Evolutionary conservation across 441 rosid genomes (phyloP), one percentile per base, ranked within the genome.

Genomic region (Biscutella laevigata): DNA sequence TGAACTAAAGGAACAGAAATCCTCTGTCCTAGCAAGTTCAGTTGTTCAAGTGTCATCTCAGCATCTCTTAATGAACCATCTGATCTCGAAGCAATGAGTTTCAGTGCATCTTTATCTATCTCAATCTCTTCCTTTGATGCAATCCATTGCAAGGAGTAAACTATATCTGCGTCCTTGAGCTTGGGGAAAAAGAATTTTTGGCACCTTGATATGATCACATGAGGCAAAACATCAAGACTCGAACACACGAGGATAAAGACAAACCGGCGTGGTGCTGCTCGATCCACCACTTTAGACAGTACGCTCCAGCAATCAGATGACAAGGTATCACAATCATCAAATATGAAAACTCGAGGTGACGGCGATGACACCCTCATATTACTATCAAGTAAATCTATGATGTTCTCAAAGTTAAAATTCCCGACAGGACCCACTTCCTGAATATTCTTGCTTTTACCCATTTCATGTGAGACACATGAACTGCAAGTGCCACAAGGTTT

Each of bases 51-150:
- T 54, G 99, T 94, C 97, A 94, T 94, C 69, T 83, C 88, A 15
- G 97, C 96, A 77, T 94, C 97, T 71, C 99, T 78, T 69, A 94
- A 68, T 2, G 99, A 94, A 61, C 99, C 99, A 70, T 89, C 97
- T 7, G 99, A 94, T 61, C 91, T 79, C 5, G 97, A 86, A 35
- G 97, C 94, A 56, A 94, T 89, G 61, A 94, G 95, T 71, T 89
- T 94, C 41, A 89, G 62, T 0, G 99, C 99, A 70, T 89, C 91
- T 69, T 72, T 80, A 47, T 89, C 95, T 32, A 94, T 87, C 57
- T 81, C 83, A 17, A 89, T 52, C 49, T 70, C 79, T 73, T 92
- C 99, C 71, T 77, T 88, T 34, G 92, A 76, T 3, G 95, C 88
- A 43, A 92, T 81, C 84, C 84, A 79, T 53, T 82, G 95, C 70